A percentile compares a stretch with the other conserved stretches of the same genome.
Evolutionary conservation across 2,329 filamentous ascomycete genomes (phyloP).

Genomic region (Exophiala viscosa): DNA sequence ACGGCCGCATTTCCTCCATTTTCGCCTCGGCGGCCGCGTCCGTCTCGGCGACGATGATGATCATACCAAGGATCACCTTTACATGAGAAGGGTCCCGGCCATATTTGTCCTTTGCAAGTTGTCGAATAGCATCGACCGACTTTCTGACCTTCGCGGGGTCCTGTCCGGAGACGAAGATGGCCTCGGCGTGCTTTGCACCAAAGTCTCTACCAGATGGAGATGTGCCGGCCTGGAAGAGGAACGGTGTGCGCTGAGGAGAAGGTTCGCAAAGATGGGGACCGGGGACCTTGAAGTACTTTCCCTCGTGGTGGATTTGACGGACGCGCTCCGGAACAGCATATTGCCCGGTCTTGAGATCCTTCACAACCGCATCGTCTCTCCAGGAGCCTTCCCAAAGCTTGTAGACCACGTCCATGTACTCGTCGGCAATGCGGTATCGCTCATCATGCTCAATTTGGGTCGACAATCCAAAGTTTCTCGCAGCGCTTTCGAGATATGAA

Average conservation of each 20-base stretch:
- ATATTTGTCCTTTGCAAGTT: slow-evolving; percentile 46
- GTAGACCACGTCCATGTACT: slow-evolving; percentile 43
- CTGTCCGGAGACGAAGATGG: slow-evolving; percentile 56
- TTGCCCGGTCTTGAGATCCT: slow-evolving; percentile 55
- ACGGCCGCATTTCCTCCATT: slow-evolving; percentile 47
- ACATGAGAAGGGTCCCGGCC: slow-evolving; percentile 55
- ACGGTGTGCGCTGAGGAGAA: slow-evolving; percentile 55
- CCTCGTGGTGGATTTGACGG: slow-evolving; percentile 62
- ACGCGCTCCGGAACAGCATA: slow-evolving; percentile 59
- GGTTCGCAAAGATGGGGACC: slow-evolving; percentile 51
- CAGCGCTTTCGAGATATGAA: slow-evolving; percentile 61
- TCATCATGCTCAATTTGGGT: slow-evolving; percentile 61
- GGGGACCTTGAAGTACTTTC: slow-evolving; percentile 47
- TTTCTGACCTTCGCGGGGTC: slow-evolving; percentile 57
- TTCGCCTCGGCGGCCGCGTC: slow-evolving; percentile 54
- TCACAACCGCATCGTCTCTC: slow-evolving; percentile 46
- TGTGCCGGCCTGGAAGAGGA: slow-evolving; percentile 58
- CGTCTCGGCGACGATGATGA: slow-evolving; percentile 47
- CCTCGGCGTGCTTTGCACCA: slow-evolving; percentile 57
- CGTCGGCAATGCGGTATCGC: slow-evolving; percentile 62
- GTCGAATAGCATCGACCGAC: slow-evolving; percentile 47
- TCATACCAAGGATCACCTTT: slow-evolving; percentile 54
- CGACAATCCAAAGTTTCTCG: slow-evolving; percentile 57
- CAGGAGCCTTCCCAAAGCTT: slow-evolving; percentile 38
- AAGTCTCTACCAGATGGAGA: slow-evolving; percentile 56